Conservation (phyloP, 1,284 basidiomycete genomes). For the Puccinia hordei region DNA sequence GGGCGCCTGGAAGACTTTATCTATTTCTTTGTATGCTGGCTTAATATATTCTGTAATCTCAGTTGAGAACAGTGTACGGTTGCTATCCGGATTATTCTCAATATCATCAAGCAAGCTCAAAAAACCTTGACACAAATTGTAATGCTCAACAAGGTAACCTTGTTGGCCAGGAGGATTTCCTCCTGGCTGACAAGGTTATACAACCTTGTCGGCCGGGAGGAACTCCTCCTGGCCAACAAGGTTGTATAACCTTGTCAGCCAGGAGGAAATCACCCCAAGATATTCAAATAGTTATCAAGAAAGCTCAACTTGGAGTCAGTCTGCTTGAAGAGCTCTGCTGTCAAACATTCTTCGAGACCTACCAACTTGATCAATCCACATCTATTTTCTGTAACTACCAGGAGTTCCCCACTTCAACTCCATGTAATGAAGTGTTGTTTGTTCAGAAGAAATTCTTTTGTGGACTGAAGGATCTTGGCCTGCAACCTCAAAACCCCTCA, state of each 20-base stretch:
- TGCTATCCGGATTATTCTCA: no score
- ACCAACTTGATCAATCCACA: neutral
- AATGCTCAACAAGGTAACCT: no score
- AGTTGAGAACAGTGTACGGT: no score
- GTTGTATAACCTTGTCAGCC: no score
- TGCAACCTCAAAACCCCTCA: neutral
- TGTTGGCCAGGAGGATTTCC: neutral
- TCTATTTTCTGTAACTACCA: neutral
- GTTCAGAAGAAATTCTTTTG: neutral
- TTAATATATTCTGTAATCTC: no score
- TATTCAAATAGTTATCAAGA: neutral
- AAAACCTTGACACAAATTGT: neutral
- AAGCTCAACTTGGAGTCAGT: neutral
- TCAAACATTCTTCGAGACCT: neutral
- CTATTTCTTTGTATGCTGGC: conserved; percentile 1
- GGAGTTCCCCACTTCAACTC: conserved; percentile 2
- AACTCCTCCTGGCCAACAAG: neutral
- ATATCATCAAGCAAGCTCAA: no score
- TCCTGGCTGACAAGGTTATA: no score
- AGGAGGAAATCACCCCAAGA: neutral
- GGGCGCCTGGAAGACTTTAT: neutral
- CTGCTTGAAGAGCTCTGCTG: neutral
- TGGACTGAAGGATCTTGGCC: conserved; percentile 1
- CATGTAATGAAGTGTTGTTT: conserved; percentile 12
- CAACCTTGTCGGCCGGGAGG: no score